These are phyloP conservation scores for Cryptosporidium viatorum DNA, from an alignment of 169 alveolate species.

Conservation along the genomic window DNA sequence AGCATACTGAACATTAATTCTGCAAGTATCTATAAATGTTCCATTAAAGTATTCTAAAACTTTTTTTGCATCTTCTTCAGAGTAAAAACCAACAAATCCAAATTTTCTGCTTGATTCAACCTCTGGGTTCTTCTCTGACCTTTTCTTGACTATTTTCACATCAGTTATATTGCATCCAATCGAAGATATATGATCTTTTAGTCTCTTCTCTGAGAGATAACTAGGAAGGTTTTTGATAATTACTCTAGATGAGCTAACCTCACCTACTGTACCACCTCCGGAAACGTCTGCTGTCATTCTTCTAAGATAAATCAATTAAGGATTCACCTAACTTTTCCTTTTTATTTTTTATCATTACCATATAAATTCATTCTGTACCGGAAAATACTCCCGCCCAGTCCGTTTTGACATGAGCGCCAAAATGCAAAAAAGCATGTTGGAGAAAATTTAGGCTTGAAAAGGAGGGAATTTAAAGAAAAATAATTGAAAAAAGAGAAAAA, in stretches of 20 bases:
- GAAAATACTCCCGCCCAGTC: neutral
- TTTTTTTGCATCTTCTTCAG: slow-evolving; percentile 84
- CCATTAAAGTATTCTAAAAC: slow-evolving; percentile 87
- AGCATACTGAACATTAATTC: slow-evolving; percentile 88
- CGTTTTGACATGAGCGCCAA: slow-evolving; percentile 6
- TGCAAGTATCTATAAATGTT: slow-evolving; percentile 88
- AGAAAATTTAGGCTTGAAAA: neutral
- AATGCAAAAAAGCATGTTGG: neutral
- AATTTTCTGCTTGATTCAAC: slow-evolving; percentile 82
- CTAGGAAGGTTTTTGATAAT: slow-evolving; percentile 85
- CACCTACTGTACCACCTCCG: neutral
- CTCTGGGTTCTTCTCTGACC: slow-evolving; percentile 29
- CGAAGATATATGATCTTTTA: slow-evolving; percentile 82
- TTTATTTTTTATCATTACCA: neutral
- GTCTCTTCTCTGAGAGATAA: slow-evolving; percentile 81
- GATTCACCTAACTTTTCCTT: neutral
- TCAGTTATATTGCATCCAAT: slow-evolving; percentile 84
- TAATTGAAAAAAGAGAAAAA: no score
- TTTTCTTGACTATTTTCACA: slow-evolving; percentile 83
- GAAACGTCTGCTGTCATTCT: neutral
- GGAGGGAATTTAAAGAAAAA: neutral
- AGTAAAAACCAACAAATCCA: slow-evolving; percentile 89
- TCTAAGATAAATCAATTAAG: neutral
- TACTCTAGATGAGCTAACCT: slow-evolving; percentile 76
- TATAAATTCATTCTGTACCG: neutral